phyloP scores from a whole-genome alignment of 148 eudicot genomes.

The Vaccinium myrtillus region DNA sequence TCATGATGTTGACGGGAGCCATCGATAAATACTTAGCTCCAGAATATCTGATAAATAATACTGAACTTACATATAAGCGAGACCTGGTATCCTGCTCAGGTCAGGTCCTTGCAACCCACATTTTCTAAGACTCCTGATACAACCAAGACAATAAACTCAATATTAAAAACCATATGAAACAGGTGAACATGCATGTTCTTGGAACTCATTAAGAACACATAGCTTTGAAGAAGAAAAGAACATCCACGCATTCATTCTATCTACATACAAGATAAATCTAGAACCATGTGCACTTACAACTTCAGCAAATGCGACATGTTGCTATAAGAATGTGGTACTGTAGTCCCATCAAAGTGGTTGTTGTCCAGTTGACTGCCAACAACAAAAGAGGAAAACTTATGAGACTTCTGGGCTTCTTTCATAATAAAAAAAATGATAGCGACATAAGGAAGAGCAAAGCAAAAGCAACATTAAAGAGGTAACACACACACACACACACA shows the following conservation, averaged over 20 bases:
- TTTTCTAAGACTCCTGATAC: constrained; percentile 81
- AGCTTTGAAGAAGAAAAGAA: background rate
- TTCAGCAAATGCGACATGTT: constrained; percentile 63
- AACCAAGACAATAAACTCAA: constrained; percentile 15
- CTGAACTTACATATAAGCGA: constrained; percentile 60
- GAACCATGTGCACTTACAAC: constrained; percentile 47
- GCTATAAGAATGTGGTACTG: constrained; percentile 53
- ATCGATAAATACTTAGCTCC: background rate
- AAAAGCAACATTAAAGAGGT: background rate
- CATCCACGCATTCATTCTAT: background rate
- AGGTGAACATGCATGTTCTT: background rate
- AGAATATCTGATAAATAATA: background rate
- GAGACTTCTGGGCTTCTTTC: background rate
- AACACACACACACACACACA: background rate
- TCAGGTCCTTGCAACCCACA: constrained; percentile 67
- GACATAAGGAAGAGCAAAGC: background rate
- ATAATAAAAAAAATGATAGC: background rate
- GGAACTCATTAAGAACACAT: background rate
- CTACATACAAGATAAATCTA: background rate
- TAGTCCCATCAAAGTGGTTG: constrained; percentile 57
- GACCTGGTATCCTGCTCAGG: constrained; percentile 51
- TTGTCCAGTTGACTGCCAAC: constrained; percentile 75
- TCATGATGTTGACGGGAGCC: background rate
- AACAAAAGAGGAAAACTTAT: background rate
- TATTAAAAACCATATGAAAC: background rate